phyloP scores from a whole-genome alignment of 176 grass and related monocot genomes.

The Aechmea fasciata region DNA sequence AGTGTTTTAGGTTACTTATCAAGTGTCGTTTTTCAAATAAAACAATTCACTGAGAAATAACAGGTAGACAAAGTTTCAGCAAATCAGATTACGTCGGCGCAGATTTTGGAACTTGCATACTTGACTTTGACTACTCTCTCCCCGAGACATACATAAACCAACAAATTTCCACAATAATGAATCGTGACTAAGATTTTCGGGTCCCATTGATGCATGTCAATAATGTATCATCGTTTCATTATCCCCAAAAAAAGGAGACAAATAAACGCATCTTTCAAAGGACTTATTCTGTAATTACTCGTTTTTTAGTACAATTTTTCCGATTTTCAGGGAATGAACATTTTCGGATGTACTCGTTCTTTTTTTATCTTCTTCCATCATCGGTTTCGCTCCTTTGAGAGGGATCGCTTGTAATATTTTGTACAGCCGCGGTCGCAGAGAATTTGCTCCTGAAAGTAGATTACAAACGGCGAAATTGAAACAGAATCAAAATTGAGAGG shows the following conservation, averaged over 20 bases:
- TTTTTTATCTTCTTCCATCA: background rate
- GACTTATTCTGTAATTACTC: too few species aligned
- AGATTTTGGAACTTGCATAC: constrained; percentile 6
- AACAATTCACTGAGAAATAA: background rate
- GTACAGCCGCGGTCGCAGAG: background rate
- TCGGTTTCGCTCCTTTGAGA: background rate
- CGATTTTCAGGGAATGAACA: too few species aligned
- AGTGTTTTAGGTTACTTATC: too few species aligned
- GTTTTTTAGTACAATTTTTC: too few species aligned
- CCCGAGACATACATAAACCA: background rate
- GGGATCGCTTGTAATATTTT: background rate
- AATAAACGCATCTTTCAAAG: background rate
- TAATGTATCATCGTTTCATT: background rate
- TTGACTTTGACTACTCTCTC: constrained; percentile 12
- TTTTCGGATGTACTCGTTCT: too few species aligned
- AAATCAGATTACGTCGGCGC: background rate
- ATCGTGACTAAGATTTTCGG: background rate
- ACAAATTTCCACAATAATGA: background rate
- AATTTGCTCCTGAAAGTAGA: too few species aligned
- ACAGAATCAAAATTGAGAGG: too few species aligned
- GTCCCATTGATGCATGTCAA: background rate
- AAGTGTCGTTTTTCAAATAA: too few species aligned
- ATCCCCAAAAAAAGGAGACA: background rate
- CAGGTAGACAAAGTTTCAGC: background rate
- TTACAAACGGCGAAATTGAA: too few species aligned